These are phyloP conservation scores for Xylaria intraflava DNA, from an alignment of 495 filamentous ascomycete species.

Conservation along the genomic window DNA sequence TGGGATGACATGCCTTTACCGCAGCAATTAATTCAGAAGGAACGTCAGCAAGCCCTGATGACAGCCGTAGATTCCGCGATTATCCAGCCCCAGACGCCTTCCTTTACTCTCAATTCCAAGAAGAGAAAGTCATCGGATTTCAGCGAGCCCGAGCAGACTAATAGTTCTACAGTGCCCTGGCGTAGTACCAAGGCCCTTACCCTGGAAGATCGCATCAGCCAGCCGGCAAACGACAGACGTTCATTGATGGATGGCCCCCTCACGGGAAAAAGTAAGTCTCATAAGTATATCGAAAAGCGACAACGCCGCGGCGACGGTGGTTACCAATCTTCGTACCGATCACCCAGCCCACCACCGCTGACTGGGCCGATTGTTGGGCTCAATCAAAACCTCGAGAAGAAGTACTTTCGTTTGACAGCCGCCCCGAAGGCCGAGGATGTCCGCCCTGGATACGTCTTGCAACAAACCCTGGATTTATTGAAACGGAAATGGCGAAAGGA, in stretches of 20 bases:
- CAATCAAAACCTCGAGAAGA: slow-evolving; percentile 82
- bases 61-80: slow-evolving; percentile 9
- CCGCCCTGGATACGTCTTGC: slow-evolving; percentile 73
- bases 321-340: slow-evolving; percentile 55
- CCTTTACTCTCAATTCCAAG: slow-evolving; percentile 36
- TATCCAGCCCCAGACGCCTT: slow-evolving; percentile 10
- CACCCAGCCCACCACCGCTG: slow-evolving; percentile 52
- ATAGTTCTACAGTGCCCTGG: slow-evolving; percentile 57
- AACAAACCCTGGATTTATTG: slow-evolving; percentile 76
- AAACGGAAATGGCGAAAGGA: slow-evolving; percentile 93
- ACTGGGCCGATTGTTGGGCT: slow-evolving; percentile 81
- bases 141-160: slow-evolving; percentile 32
- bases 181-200: slow-evolving; percentile 57
- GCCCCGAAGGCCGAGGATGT: slow-evolving; percentile 80
- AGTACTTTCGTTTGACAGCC: slow-evolving; percentile 87
- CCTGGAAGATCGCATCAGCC: slow-evolving; percentile 72
- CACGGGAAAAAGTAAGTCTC: slow-evolving; percentile 70
- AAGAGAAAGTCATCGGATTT: slow-evolving; percentile 78
- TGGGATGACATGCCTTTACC: slow-evolving; percentile 83
- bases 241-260: slow-evolving; percentile 38
- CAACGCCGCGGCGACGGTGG: slow-evolving; percentile 75
- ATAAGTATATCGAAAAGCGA: slow-evolving; percentile 81
- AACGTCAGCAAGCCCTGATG: slow-evolving; percentile 47
- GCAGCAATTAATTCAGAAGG: slow-evolving; percentile 73
- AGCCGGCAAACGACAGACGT: slow-evolving; percentile 54